A percentile compares a stretch with the other conserved stretches of the same genome.
Conservation (phyloP, 345 rosid species). For the Lepidium didymum region DNA sequence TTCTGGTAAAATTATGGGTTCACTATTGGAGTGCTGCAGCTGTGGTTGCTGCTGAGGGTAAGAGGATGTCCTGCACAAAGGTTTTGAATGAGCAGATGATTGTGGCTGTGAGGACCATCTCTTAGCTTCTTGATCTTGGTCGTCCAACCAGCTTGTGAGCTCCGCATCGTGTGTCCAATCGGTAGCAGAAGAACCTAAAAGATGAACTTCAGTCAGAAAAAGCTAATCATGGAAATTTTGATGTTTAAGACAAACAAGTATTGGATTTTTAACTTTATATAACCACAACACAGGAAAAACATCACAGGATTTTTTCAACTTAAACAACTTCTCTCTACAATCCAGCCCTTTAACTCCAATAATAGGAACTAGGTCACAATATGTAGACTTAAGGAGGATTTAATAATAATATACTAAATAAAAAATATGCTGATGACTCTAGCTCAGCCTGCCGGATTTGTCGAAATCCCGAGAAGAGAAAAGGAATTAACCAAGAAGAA, state of each 20-base stretch:
- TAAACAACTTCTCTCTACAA: background rate
- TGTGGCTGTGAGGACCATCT: slow-evolving; percentile 95
- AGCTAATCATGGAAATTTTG: background rate
- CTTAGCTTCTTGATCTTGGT: slow-evolving; percentile 56
- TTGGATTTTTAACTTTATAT: background rate
- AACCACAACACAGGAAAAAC: background rate
- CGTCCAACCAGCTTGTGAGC: slow-evolving; percentile 62
- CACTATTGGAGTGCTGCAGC: slow-evolving; percentile 61
- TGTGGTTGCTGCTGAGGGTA: slow-evolving; percentile 75
- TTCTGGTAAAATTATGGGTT: slow-evolving; percentile 57
- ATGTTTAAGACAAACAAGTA: background rate
- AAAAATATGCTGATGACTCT: background rate
- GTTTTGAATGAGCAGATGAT: slow-evolving; percentile 48
- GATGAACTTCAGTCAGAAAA: slow-evolving; percentile 12
- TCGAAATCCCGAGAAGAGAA: background rate
- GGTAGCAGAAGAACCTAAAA: slow-evolving; percentile 82
- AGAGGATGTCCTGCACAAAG: slow-evolving; percentile 80
- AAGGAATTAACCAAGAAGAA: background rate
- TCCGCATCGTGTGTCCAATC: slow-evolving; percentile 91
- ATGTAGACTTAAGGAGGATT: background rate
- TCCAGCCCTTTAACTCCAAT: background rate
- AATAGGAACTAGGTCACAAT: background rate
- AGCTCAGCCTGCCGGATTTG: background rate
- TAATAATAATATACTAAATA: background rate
- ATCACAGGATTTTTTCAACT: background rate